Base-by-base conservation (phyloP, 345 rosid genomes). In the Rubroshorea leprosula region DNA sequence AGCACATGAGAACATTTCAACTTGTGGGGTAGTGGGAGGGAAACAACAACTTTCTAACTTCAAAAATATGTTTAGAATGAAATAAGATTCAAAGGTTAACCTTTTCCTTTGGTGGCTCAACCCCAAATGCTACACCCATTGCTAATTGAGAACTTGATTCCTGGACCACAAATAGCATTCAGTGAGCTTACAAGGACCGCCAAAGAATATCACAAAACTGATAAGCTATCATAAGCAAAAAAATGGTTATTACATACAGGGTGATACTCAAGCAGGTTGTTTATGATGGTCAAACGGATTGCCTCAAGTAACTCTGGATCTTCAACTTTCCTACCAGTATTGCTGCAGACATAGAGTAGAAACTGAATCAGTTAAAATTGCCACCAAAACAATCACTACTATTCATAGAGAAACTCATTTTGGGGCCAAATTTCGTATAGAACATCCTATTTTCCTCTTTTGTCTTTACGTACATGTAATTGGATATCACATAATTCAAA, bases 131-230 rank as follows among this genome's bases (percentile, higher is more conserved):
- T 51, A 61, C 81, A 58, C 99, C 99, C 96, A 93, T 77, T 50
- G 99, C 99, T 61, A 93, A 74, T 68, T 89, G 96, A 25, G 99
- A 78, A 72, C 99, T 89, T 64, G 99, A 89, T 76, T 93, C 99
- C 99, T 93, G 77, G 61, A 70, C 35, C 67, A 67, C 48, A 49
- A 69, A 50, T 45, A 61, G 67, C 67, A 64, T 47, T 23, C 49
- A n/a, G 50, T 57, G 61, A 31, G 57, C 48, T 59, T n/a, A 61
- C n/a, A 59, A 56, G 38, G 48, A 57, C 18, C 46, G 9, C 35
- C 23, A 44, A 41, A 11, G 18, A 20, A 39, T 38, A 27, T n/a
- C 44, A 19, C 27, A 2, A 16, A 49, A 20, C 16, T 14, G n/a
- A 29, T 44, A 19, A 47, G 47, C n/a, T 25, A 29, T n/a, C n/a